Conservation (phyloP, 257 asterid species). For the Capsicum chinense region DNA sequence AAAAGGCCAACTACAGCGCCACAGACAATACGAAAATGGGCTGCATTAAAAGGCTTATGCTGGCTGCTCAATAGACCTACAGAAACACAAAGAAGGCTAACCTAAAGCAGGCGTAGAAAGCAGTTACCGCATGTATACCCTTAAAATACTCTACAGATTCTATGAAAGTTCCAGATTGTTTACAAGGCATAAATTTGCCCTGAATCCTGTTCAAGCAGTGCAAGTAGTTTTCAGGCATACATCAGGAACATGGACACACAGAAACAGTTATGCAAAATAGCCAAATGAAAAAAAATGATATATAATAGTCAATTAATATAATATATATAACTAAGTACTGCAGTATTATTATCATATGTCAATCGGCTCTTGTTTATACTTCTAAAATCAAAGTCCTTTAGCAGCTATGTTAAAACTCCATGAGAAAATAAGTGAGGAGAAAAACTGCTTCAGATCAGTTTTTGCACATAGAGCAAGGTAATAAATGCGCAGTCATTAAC, state of each 20-base stretch:
- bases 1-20: conserved; percentile 7
- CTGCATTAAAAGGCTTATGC: conserved; percentile 16
- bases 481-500: conserved; percentile 43
- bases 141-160: neutral
- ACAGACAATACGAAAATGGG: conserved; percentile 7
- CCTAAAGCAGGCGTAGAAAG: neutral
- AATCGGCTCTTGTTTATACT: neutral
- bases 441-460: conserved; percentile 18
- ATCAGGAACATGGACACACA: neutral
- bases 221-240: conserved; percentile 1
- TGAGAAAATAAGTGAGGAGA: neutral
- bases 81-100: conserved; percentile 1
- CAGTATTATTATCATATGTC: neutral
- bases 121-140: neutral
- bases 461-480: neutral
- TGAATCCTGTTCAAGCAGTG: neutral
- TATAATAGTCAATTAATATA: neutral
- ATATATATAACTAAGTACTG: neutral
- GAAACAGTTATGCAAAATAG: conserved; percentile 10
- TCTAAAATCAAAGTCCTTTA: neutral
- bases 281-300: neutral
- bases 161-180: neutral
- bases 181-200: neutral
- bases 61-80: conserved; percentile 2
- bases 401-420: neutral